phyloP scores from a whole-genome alignment of 2,329 filamentous ascomycete genomes.

The Xenoacremonium recifei region DNA sequence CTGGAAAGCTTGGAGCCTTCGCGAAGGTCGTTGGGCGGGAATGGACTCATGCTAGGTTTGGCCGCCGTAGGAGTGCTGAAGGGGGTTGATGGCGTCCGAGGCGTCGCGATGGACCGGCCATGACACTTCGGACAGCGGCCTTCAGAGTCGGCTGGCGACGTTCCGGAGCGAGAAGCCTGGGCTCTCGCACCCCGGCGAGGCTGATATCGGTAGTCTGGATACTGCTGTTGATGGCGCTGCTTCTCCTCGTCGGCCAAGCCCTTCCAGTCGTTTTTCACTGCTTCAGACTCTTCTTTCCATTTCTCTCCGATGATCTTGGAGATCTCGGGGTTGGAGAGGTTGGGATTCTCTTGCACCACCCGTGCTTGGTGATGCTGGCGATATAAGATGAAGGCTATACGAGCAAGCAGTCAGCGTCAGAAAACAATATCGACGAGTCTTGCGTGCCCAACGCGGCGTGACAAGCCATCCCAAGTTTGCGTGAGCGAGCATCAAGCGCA shows the following conservation, averaged over 20 bases:
- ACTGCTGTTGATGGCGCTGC: slow-evolving; percentile 80
- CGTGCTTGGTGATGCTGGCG: slow-evolving; percentile 86
- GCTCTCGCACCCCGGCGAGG: slow-evolving; percentile 62
- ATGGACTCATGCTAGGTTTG: slow-evolving; percentile 20
- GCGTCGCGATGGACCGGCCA: slow-evolving; percentile 63
- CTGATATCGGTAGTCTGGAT: slow-evolving; percentile 93
- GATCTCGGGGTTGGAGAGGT: slow-evolving; percentile 90
- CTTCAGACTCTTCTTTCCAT: slow-evolving; percentile 76
- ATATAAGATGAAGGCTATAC: slow-evolving; percentile 91
- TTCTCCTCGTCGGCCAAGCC: slow-evolving; percentile 91
- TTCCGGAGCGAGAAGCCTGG: slow-evolving; percentile 29
- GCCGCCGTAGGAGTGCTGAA: slow-evolving; percentile 35
- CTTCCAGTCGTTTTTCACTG: slow-evolving; percentile 84
- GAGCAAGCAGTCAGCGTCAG: slow-evolving; percentile 22
- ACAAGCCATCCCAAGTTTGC: no score
- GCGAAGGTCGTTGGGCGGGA: slow-evolving; percentile 21
- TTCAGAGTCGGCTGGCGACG: slow-evolving; percentile 46
- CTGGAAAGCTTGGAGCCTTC: slow-evolving; percentile 26
- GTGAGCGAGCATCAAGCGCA: no score
- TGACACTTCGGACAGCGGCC: slow-evolving; percentile 69
- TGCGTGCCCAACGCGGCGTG: no score
- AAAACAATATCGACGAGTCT: not conserved
- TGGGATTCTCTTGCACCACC: slow-evolving; percentile 80
- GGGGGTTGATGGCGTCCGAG: slow-evolving; percentile 56
- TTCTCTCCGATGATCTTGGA: slow-evolving; percentile 95